Conservation (phyloP, 805 yeast species). For the Metschnikowia hibisci region DNA sequence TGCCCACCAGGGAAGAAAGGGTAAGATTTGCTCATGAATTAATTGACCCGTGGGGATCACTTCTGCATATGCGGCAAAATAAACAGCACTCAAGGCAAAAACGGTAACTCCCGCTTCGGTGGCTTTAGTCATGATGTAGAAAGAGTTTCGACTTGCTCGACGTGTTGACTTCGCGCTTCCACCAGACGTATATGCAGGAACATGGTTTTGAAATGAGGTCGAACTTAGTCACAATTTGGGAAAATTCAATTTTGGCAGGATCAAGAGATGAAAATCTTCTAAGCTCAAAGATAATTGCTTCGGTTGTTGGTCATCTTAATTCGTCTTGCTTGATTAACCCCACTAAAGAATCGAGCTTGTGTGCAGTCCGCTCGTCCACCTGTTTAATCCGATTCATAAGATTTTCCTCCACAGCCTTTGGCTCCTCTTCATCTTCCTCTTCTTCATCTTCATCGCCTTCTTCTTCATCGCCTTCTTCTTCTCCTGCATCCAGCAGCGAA, state of each 20-base stretch:
- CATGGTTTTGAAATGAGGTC: too few species aligned
- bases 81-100: conserved; percentile 47
- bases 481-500: conserved; percentile 5
- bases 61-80: conserved; percentile 48
- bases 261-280: too few species aligned
- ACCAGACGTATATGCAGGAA: background rate
- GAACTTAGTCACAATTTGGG: too few species aligned
- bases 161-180: conserved; percentile 8
- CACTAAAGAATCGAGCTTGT: conserved; percentile 26
- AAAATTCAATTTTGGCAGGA: too few species aligned
- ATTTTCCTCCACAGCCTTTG: conserved; percentile 12
- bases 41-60: conserved; percentile 51
- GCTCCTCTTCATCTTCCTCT: conserved; percentile 13
- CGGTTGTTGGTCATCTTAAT: background rate
- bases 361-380: conserved; percentile 35
- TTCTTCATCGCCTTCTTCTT: conserved; percentile 21
- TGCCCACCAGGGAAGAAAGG: conserved; percentile 68
- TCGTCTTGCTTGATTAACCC: conserved; percentile 40
- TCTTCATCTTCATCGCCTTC: conserved; percentile 24
- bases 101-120: conserved; percentile 51
- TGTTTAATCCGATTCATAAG: conserved; percentile 34
- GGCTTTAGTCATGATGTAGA: conserved; percentile 56
- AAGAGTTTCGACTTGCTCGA: background rate
- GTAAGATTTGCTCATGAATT: conserved; percentile 52
- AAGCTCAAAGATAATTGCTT: too few species aligned